Evolutionary conservation across 495 filamentous ascomycete genomes (phyloP).

Genomic region (Podospora bellae-mahoneyi): DNA sequence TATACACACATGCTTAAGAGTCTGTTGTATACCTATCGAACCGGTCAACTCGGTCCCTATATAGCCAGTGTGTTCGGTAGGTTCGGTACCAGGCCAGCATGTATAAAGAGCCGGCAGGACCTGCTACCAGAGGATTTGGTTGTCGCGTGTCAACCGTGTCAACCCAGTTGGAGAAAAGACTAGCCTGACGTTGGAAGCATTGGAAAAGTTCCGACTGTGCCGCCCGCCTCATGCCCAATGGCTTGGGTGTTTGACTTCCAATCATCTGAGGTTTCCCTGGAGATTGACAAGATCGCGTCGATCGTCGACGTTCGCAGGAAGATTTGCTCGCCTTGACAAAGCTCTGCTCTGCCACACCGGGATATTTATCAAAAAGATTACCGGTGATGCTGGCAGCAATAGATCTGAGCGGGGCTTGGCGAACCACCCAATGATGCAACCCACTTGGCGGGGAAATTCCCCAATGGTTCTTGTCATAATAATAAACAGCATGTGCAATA

Average conservation of each 20-base stretch:
- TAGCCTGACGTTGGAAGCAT: background rate
- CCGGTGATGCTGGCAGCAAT: background rate
- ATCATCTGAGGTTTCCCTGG: constrained; percentile 17
- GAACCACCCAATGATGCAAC: background rate
- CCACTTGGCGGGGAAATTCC: background rate
- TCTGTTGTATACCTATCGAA: background rate
- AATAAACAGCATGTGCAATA: background rate
- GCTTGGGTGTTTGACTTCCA: constrained; percentile 6
- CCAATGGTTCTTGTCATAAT: background rate
- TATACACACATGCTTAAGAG: constrained; percentile 1
- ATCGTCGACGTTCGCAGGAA: background rate
- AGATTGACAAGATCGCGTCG: background rate
- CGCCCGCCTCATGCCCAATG: constrained; percentile 4
- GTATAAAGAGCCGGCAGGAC: constrained; percentile 5
- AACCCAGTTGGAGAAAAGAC: background rate
- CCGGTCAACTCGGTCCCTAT: background rate
- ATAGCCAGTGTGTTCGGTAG: background rate
- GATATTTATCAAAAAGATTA: background rate
- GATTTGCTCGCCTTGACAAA: background rate
- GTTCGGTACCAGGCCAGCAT: background rate
- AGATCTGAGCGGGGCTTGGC: constrained; percentile 5
- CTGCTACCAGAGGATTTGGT: background rate
- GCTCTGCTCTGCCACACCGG: too few species aligned
- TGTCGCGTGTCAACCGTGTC: constrained; percentile 4
- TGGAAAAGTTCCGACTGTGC: constrained; percentile 6